phyloP scores from a whole-genome alignment of 768 basidiomycete genomes.

The Trametes cinnabarina region DNA sequence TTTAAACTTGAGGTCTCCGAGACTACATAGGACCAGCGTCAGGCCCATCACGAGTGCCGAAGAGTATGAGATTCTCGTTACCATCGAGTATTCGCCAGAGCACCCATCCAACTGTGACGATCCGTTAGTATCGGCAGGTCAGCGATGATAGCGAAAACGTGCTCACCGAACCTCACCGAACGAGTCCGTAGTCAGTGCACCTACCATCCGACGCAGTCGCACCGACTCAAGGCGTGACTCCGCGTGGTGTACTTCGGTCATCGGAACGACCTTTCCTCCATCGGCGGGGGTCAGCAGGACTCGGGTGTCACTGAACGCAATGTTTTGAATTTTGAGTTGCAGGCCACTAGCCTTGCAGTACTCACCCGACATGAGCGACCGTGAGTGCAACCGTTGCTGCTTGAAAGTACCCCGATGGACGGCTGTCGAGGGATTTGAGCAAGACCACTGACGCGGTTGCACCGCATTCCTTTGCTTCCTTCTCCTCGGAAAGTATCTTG shows the following conservation, averaged over 20 bases:
- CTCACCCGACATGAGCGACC: conserved; percentile 90
- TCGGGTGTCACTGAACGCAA: conserved; percentile 34
- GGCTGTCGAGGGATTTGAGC: conserved; percentile 85
- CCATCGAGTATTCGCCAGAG: conserved; percentile 88
- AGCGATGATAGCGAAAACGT: background rate
- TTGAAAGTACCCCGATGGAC: conserved; percentile 79
- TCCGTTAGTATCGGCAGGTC: background rate
- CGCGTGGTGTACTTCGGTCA: conserved; percentile 97
- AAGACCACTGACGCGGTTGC: conserved; percentile 90
- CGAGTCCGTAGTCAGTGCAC: conserved; percentile 87
- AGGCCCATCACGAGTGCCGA: background rate
- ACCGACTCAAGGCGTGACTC: conserved; percentile 85
- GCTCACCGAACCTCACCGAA: conserved; percentile 85
- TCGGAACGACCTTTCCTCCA: conserved; percentile 70
- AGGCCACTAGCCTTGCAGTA: background rate
- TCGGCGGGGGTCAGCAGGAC: conserved; percentile 77
- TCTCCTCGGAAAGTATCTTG: conserved; percentile 64
- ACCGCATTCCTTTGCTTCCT: conserved; percentile 72
- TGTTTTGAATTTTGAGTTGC: background rate
- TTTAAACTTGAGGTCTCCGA: conserved; percentile 89
- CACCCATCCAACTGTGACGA: conserved; percentile 83
- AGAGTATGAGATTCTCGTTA: conserved; percentile 26
- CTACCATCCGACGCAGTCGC: conserved; percentile 85
- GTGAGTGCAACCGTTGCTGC: conserved; percentile 75
- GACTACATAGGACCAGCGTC: conserved; percentile 39